Evolutionary conservation across 179 eudicot species (phyloP).

Genomic region (Heliamphora pulchella): DNA sequence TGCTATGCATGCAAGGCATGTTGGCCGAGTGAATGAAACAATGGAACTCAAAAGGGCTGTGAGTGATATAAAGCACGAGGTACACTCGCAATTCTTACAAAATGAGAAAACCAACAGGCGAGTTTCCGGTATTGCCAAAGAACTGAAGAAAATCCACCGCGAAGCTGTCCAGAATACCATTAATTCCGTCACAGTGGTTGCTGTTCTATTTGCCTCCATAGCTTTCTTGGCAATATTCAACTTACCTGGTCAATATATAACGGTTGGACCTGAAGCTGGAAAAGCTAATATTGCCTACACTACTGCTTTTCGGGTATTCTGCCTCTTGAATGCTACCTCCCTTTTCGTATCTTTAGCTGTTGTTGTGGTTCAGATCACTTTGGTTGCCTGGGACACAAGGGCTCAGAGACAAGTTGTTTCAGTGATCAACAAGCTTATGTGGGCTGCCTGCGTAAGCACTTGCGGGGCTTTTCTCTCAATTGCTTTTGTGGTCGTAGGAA

Average conservation of each 20-base stretch:
- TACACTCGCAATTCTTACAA: slow-evolving; percentile 70
- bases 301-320: slow-evolving; percentile 56
- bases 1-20: slow-evolving; percentile 57
- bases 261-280: slow-evolving; percentile 40
- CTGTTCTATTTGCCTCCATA: slow-evolving; percentile 77
- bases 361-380: slow-evolving; percentile 80
- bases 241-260: slow-evolving; percentile 55
- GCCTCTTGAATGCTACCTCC: slow-evolving; percentile 59
- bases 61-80: slow-evolving; percentile 84
- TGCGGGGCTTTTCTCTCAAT: slow-evolving; percentile 74
- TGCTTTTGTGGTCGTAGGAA: slow-evolving; percentile 71
- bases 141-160: slow-evolving; percentile 67
- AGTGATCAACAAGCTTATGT: slow-evolving; percentile 76
- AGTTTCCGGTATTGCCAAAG: slow-evolving; percentile 77
- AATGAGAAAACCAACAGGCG: slow-evolving; percentile 70
- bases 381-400: slow-evolving; percentile 81
- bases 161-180: slow-evolving; percentile 88
- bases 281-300: slow-evolving; percentile 46
- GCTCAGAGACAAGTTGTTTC: slow-evolving; percentile 71
- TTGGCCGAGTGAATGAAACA: slow-evolving; percentile 56
- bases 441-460: slow-evolving; percentile 87
- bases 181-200: slow-evolving; percentile 80
- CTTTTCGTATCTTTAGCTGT: slow-evolving; percentile 78
- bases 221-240: slow-evolving; percentile 82
- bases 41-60: slow-evolving; percentile 77